These are phyloP conservation scores for Ceratocystis cubensis DNA, from an alignment of 2,329 filamentous ascomycete species.

Conservation along the genomic window DNA sequence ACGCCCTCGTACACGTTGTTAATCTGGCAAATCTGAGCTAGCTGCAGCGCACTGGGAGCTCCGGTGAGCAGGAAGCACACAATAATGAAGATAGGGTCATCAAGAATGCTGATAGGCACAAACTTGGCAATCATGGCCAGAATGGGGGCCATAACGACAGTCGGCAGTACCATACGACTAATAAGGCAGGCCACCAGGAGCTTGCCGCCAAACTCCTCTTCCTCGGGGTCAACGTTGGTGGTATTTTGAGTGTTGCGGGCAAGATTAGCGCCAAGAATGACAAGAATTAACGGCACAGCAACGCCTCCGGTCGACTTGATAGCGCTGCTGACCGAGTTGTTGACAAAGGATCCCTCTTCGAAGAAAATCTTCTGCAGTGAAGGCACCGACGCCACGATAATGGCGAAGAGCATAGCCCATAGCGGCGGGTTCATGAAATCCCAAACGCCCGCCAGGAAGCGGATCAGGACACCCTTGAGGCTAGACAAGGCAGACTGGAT, in stretches of 20 bases:
- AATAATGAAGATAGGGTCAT: constrained; percentile 95
- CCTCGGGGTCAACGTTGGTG: constrained; percentile 53
- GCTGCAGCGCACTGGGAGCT: constrained; percentile 81
- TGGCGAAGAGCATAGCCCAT: constrained; percentile 90
- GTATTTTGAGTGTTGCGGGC: constrained; percentile 77
- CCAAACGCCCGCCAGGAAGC: constrained; percentile 57
- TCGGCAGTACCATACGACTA: constrained; percentile 85
- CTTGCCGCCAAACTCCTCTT: constrained; percentile 55
- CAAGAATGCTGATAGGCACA: constrained; percentile 82
- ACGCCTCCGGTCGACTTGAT: constrained; percentile 77
- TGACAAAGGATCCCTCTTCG: constrained; percentile 72
- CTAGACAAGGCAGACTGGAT: background rate
- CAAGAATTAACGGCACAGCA: constrained; percentile 86
- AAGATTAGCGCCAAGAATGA: constrained; percentile 88
- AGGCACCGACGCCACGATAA: constrained; percentile 81
- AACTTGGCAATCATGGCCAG: constrained; percentile 81
- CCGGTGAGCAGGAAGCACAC: constrained; percentile 95
- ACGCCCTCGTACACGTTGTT: constrained; percentile 92
- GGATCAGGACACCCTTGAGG: constrained; percentile 20
- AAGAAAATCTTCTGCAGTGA: constrained; percentile 76
- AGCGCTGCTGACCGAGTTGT: constrained; percentile 84
- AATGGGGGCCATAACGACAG: constrained; percentile 80
- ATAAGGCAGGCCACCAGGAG: constrained; percentile 76
- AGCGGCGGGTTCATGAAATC: constrained; percentile 97
- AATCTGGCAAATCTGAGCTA: constrained; percentile 97